Evolutionary conservation across 2,329 filamentous ascomycete genomes (phyloP), one percentile per base, ranked within the genome.

Genomic region (Apiospora sp.): DNA sequence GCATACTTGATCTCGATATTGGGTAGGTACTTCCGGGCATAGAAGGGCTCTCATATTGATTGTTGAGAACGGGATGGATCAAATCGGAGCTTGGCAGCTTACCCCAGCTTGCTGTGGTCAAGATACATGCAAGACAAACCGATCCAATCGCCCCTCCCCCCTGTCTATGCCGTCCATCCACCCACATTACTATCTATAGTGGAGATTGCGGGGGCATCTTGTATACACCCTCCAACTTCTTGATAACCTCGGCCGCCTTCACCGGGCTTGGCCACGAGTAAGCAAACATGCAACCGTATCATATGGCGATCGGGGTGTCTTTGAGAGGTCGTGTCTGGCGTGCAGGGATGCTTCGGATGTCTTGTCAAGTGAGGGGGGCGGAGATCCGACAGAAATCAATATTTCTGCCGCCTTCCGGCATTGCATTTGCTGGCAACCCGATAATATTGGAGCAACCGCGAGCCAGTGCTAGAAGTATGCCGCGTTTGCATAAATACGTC

Each of bases 51-150:
- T 41, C 37, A 41, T 41, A 41, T 10, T 41, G 37, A 61, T 37
- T 41, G 37, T 37, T 37, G 54, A 16, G 30, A 16, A 37, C 22
- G 30, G 54, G 4, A 30, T 30, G 27, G 27, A 30, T 30, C 27
- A 30, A 30, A 61, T 61, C 54, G 30, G 54, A 30, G 30, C 54
- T 37, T 61, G 54, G 54, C 54, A 61, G 30, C 22, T 61, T 37
- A 61, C 54, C 54, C 54, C 54, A 22, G 30, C 54, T 61, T 61
- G 30, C 54, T 16, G 16, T 19, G 51, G 13, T 22, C 27, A 61
- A 61, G 30, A 34, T 61, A 34, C 7, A 37, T 37, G 27, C 30
- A 37, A 22, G 27, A 22, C 27, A 30, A 37, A 12, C 16, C 30
- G 14, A 37, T 41, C 19, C 58, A 37, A 41, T 64, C 8, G 8